These are phyloP conservation scores for Solanum hybrid DNA, from an alignment of 305 asterid genomes.

Conservation along the genomic window DNA sequence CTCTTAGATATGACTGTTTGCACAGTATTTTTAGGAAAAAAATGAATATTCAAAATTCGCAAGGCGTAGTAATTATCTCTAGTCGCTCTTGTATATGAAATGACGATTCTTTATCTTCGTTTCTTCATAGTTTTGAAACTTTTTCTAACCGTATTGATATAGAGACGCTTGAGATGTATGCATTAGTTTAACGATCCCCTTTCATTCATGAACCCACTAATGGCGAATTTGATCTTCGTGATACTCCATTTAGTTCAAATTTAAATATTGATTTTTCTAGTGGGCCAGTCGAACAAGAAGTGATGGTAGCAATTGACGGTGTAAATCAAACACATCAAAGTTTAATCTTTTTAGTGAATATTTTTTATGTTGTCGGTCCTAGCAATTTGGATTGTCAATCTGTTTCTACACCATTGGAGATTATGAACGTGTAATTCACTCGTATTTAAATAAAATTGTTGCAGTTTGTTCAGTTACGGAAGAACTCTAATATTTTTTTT, in stretches of 20 bases:
- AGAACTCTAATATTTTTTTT: rapidly evolving
- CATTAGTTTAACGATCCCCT: neutral
- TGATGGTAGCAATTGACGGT: neutral
- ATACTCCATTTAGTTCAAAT: neutral
- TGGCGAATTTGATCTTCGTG: neutral
- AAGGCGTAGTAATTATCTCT: neutral
- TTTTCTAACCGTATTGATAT: neutral
- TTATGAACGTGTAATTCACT: neutral
- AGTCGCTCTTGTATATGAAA: neutral
- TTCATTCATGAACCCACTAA: neutral
- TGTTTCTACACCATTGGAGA: neutral
- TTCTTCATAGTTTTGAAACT: neutral
- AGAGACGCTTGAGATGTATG: neutral
- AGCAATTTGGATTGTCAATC: neutral
- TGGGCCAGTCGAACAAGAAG: neutral
- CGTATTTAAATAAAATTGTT: neutral
- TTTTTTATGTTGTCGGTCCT: neutral
- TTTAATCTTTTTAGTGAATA: neutral
- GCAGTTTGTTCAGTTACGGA: neutral
- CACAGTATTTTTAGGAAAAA: neutral
- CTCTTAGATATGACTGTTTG: neutral
- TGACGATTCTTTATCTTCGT: neutral
- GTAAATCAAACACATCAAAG: neutral
- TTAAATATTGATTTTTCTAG: neutral
- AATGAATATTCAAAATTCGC: neutral